Base-by-base conservation (phyloP, 202 grass and related monocot species). In the Setaria viridis region DNA sequence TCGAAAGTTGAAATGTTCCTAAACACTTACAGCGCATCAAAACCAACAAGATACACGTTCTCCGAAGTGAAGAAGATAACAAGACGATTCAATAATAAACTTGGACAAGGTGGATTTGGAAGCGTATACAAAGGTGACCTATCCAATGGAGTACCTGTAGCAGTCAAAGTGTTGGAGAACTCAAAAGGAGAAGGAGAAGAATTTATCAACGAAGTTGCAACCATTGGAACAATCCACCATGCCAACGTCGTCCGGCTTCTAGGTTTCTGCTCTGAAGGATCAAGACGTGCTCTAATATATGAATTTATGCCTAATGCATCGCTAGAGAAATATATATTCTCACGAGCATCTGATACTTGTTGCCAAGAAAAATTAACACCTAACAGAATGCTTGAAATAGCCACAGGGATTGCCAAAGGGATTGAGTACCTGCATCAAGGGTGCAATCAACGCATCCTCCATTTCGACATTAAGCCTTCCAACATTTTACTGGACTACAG, bases 121-220 rank as follows among this genome's bases (percentile, higher is more conserved):
- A 85, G 68, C 42, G 77, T 90, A 20, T 93, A 87, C 39, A 85
- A 63, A 79, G 91, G 91, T 0, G 51, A 88, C 51, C 67, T 91
- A 54, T 55, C 55, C 58, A 91, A 72, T 48, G 70, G 84, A 68
- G 33, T 87, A 0, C 84, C 84, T n/a, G 91, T 85, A 17, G 91
- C 91, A 6, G 86, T 91, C 10, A 91, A 94, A 69, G 88, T 89
- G 80, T 79, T 91, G 29, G 83, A 80, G 4, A 25, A 75, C 32
- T 76, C 94, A 3, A 91, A 21, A 47, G 88, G 75, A 2, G 85
- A 92, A 14, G 85, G 77, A 72, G 70, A 89, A 66, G 92, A 94
- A 10, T 94, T 94, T 83, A 94, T 94, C 84, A 94, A 91, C 19
- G 88, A 94, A 79, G 88, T 97, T 0, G 91, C 91, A 71, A 97